These are phyloP conservation scores for Rhododendron vialii DNA, from an alignment of 148 eudicot genomes.

Conservation along the genomic window DNA sequence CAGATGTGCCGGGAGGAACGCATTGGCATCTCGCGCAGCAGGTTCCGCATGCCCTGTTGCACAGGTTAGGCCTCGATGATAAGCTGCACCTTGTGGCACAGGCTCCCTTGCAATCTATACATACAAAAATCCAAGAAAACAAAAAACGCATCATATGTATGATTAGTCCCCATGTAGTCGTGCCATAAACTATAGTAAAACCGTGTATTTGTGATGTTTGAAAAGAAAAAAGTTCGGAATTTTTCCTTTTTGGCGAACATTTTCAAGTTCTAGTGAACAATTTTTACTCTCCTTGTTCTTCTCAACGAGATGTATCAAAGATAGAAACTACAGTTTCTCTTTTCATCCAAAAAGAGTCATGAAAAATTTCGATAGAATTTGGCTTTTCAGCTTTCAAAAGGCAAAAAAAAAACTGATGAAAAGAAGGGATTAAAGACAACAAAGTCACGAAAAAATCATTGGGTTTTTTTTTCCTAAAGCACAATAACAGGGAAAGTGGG, in stretches of 20 bases:
- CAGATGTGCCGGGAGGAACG: conserved; percentile 61
- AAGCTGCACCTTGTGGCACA: conserved; percentile 42
- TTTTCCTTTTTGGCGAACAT: background rate
- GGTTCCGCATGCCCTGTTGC: conserved; percentile 61
- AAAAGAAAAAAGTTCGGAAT: background rate
- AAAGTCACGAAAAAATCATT: background rate
- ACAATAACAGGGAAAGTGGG: background rate
- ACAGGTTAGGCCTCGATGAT: conserved; percentile 42
- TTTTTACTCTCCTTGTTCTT: background rate
- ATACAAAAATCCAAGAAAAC: background rate
- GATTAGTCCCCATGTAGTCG: background rate
- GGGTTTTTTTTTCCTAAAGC: background rate
- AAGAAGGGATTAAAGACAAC: background rate
- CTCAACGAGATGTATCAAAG: background rate
- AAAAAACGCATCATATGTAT: background rate
- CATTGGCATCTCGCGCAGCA: conserved; percentile 54
- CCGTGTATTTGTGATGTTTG: background rate
- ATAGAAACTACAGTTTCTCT: background rate
- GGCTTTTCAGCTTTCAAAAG: background rate
- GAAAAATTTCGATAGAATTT: background rate
- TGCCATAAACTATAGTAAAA: background rate
- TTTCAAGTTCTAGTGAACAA: background rate
- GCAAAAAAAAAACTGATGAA: background rate
- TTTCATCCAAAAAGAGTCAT: background rate
- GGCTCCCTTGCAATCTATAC: conserved; percentile 46